Conservation (phyloP, 1,284 basidiomycete species). For the Malassezia globosa region DNA sequence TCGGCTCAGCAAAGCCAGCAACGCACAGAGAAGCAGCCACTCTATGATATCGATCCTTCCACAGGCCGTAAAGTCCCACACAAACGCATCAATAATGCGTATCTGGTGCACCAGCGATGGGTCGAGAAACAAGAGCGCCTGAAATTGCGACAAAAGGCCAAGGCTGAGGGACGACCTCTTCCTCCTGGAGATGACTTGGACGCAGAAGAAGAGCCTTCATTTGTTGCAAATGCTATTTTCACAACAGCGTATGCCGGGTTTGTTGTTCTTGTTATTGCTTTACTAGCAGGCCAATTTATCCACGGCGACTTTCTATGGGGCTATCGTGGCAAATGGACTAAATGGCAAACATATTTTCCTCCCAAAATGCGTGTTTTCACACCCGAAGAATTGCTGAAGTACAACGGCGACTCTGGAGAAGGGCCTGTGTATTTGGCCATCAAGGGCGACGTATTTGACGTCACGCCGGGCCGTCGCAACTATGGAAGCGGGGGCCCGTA, state of each 20-base stretch:
- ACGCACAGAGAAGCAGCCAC: background rate
- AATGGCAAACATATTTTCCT: constrained; percentile 28
- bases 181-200: background rate
- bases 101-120: constrained; percentile 36
- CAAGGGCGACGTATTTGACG: constrained; percentile 85
- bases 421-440: constrained; percentile 49
- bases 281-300: constrained; percentile 30
- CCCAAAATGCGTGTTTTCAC: constrained; percentile 58
- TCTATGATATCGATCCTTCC: constrained; percentile 27
- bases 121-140: constrained; percentile 27
- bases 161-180: constrained; percentile 1
- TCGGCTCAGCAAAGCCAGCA: too few species aligned
- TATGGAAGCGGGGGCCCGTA: constrained; percentile 56
- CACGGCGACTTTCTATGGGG: constrained; percentile 40
- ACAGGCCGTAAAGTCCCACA: constrained; percentile 30
- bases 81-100: constrained; percentile 39
- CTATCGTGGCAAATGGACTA: constrained; percentile 39
- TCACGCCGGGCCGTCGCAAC: constrained; percentile 61
- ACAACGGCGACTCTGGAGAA: constrained; percentile 57
- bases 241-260: constrained; percentile 16
- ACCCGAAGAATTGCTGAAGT: constrained; percentile 58
- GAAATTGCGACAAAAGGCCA: constrained; percentile 18
- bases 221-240: constrained; percentile 9
- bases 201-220: background rate
- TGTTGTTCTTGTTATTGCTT: constrained; percentile 18